Percentiles rank a stretch among this genome's conserved stretches.
Evolutionary conservation across 2,329 filamentous ascomycete genomes (phyloP).

Genomic region (Alternaria sp.): DNA sequence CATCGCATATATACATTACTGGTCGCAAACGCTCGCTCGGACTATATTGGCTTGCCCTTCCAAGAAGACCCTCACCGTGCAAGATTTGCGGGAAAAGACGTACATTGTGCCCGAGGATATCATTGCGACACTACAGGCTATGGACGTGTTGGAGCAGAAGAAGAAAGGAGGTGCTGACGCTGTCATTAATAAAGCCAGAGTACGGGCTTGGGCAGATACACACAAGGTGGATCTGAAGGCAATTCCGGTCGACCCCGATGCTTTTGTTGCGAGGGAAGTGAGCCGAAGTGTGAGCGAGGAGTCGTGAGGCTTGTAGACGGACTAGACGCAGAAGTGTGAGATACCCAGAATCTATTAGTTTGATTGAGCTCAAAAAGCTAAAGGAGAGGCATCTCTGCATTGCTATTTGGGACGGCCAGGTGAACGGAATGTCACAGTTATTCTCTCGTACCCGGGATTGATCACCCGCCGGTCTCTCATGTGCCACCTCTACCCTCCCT

Average conservation of each 20-base stretch:
- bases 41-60: slow-evolving; percentile 58
- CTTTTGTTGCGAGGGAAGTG: slow-evolving; percentile 69
- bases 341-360: neutral
- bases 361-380: neutral
- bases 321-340: neutral
- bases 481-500: neutral
- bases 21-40: slow-evolving; percentile 83
- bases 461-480: neutral
- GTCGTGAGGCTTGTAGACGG: neutral
- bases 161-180: slow-evolving; percentile 59
- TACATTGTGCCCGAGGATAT: slow-evolving; percentile 89
- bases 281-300: slow-evolving; percentile 37
- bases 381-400: neutral
- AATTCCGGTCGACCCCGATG: slow-evolving; percentile 69
- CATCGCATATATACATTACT: slow-evolving; percentile 83
- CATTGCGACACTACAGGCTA: slow-evolving; percentile 75
- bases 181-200: slow-evolving; percentile 62
- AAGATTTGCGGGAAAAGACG: slow-evolving; percentile 75
- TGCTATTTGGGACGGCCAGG: neutral
- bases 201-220: slow-evolving; percentile 70
- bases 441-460: neutral
- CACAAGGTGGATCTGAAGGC: slow-evolving; percentile 69
- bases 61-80: slow-evolving; percentile 66
- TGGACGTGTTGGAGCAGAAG: slow-evolving; percentile 69
- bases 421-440: neutral